phyloP scores from a whole-genome alignment of 306 rosid species.

The Vigna unguiculata region DNA sequence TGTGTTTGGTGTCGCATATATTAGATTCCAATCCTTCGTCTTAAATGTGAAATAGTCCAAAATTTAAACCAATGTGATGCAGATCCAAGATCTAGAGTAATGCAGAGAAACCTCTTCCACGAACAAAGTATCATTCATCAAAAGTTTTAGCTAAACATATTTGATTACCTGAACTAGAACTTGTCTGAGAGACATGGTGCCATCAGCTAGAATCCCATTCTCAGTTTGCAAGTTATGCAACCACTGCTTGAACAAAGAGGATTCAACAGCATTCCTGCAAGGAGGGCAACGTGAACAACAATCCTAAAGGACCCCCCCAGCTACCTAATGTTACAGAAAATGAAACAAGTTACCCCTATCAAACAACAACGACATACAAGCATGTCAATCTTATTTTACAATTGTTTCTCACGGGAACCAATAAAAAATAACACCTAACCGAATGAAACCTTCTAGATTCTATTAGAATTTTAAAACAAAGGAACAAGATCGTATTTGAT shows the following conservation, averaged over 20 bases:
- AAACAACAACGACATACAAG: neutral
- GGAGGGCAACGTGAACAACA: conserved; percentile 9
- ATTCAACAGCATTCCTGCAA: conserved; percentile 83
- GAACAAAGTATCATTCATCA: neutral
- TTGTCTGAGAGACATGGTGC: conserved; percentile 62
- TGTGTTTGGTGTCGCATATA: neutral
- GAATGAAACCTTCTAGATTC: conserved; percentile 10
- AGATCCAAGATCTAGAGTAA: neutral
- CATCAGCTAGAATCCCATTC: conserved; percentile 71
- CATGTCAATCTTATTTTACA: neutral
- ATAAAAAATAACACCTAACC: conserved; percentile 25
- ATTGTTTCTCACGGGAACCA: neutral
- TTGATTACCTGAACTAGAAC: conserved; percentile 82
- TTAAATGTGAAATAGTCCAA: neutral
- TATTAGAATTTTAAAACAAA: neutral
- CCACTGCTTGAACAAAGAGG: conserved; percentile 89
- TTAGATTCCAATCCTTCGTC: too few species aligned
- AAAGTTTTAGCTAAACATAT: neutral
- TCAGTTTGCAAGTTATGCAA: conserved; percentile 74
- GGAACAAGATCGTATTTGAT: neutral
- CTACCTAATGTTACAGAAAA: neutral
- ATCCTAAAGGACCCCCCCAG: neutral
- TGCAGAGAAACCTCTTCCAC: conserved; percentile 5
- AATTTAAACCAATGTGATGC: neutral
- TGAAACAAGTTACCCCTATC: neutral